Percentiles rank a stretch among this genome's conserved stretches.
Evolutionary conservation across 805 yeast species (phyloP).

Genomic region (Huiozyma sinensis): DNA sequence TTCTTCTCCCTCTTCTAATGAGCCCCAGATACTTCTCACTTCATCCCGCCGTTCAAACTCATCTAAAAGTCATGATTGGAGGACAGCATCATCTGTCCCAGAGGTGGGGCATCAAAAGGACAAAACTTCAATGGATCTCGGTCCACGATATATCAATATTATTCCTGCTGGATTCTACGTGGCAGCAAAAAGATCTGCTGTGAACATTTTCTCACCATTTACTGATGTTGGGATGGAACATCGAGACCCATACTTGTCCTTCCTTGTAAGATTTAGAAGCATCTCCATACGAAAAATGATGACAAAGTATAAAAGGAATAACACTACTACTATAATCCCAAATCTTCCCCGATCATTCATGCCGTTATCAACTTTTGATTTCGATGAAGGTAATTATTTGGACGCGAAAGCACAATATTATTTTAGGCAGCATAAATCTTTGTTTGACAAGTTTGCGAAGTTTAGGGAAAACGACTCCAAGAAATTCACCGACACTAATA

Average conservation of each 20-base stretch:
- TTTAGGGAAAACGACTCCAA: constrained; percentile 14
- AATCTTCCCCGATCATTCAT: constrained; percentile 17
- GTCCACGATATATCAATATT: constrained; percentile 10
- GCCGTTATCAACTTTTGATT: constrained; percentile 16
- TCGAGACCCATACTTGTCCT: constrained; percentile 20
- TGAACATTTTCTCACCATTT: constrained; percentile 14
- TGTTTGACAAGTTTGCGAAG: constrained; percentile 22
- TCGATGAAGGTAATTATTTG: constrained; percentile 7
- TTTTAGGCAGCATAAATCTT: constrained; percentile 15
- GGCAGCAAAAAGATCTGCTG: constrained; percentile 22
- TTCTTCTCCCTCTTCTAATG: neutral
- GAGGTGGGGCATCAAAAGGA: neutral
- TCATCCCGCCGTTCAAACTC: neutral
- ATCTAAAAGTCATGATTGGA: neutral
- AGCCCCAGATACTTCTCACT: neutral
- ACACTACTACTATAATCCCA: constrained; percentile 5
- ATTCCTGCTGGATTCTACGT: constrained; percentile 18
- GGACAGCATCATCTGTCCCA: neutral
- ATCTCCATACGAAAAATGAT: constrained; percentile 17
- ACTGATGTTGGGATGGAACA: constrained; percentile 18
- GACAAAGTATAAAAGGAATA: constrained; percentile 7
- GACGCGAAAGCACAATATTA: constrained; percentile 2
- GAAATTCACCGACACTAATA: constrained; percentile 5
- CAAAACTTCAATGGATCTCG: neutral
- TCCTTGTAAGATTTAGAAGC: constrained; percentile 13